phyloP scores from a whole-genome alignment of 768 basidiomycete genomes.

The Megacollybia marginata region DNA sequence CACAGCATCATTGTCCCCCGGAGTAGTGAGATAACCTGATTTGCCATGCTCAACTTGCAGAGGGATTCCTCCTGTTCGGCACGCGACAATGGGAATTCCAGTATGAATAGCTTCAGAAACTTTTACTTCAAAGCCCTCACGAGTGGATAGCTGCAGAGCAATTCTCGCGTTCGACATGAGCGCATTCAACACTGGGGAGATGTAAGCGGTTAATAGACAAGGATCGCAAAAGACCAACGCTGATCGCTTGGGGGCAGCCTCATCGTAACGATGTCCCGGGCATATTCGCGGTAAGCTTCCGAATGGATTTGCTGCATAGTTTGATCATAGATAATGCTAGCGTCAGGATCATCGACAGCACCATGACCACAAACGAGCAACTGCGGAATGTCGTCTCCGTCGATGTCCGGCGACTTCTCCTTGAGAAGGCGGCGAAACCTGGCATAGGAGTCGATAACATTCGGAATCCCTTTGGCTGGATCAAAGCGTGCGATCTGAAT shows the following conservation, averaged over 20 bases:
- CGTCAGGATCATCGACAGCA: conserved; percentile 92
- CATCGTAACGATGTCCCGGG: conserved; percentile 70
- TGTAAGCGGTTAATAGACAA: conserved; percentile 1
- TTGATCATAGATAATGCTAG: conserved; percentile 85
- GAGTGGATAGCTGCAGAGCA: conserved; percentile 84
- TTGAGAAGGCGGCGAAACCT: conserved; percentile 68
- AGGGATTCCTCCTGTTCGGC: conserved; percentile 76
- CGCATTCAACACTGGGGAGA: conserved; percentile 65
- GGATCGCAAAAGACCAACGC: conserved; percentile 35
- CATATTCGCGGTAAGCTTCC: conserved; percentile 42
- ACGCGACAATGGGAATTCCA: conserved; percentile 57
- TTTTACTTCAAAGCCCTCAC: conserved; percentile 97
- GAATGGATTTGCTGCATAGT: conserved; percentile 53
- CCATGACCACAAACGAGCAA: conserved; percentile 85
- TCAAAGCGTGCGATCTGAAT: conserved; percentile 95
- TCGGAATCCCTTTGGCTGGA: conserved; percentile 59
- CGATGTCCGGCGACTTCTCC: conserved; percentile 31
- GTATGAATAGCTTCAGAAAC: conserved; percentile 93
- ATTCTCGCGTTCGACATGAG: conserved; percentile 86
- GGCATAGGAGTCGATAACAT: conserved; percentile 82
- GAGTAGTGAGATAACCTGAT: conserved; percentile 78
- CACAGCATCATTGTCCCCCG: conserved; percentile 69
- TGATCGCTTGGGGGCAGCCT: conserved; percentile 79
- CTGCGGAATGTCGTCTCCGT: conserved; percentile 57
- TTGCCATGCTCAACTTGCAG: conserved; percentile 85